Conservation (phyloP, 148 eudicot genomes). For the Spergularia marina region DNA sequence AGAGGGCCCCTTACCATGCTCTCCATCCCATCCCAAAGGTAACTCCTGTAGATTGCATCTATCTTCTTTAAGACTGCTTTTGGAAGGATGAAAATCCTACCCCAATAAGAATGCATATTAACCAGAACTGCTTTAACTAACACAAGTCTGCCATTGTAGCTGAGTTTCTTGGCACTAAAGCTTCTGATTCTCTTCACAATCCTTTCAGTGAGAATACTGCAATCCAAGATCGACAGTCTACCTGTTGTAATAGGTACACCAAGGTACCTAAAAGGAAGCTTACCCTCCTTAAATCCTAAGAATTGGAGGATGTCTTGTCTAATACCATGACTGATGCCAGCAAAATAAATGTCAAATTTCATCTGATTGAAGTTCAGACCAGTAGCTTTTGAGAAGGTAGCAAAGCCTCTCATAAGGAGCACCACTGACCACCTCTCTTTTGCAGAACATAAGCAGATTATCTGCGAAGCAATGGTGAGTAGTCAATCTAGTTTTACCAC, state of each 20-base stretch:
- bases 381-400: neutral
- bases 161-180: neutral
- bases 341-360: neutral
- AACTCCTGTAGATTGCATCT: neutral
- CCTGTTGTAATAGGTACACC: neutral
- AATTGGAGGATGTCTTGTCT: neutral
- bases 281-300: neutral
- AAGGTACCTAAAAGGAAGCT: neutral
- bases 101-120: neutral
- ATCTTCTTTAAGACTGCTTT: neutral
- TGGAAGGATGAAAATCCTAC: neutral
- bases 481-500: neutral
- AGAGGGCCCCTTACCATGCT: rapidly evolving
- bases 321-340: neutral
- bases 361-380: neutral
- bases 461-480: neutral
- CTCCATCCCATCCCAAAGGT: neutral
- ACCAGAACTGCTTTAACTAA: neutral
- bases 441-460: neutral
- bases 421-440: neutral
- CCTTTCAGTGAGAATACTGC: neutral
- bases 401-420: neutral
- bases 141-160: neutral
- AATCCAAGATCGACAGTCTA: neutral
- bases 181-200: neutral